These are phyloP conservation scores for Boletus mariae DNA, from an alignment of 1,284 basidiomycete genomes.

Conservation along the genomic window DNA sequence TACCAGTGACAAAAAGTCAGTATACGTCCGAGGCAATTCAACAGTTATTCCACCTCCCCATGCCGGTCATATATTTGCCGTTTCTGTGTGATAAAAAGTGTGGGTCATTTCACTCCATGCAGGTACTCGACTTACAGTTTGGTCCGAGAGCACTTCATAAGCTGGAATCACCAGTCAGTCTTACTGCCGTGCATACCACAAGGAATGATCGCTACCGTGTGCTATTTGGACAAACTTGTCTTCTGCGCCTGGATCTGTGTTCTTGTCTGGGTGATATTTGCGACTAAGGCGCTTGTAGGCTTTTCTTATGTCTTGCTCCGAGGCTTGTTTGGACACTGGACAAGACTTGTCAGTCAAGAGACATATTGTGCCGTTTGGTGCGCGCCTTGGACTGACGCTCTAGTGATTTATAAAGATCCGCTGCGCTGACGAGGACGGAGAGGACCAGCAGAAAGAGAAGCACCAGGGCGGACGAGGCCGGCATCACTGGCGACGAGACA, in stretches of 20 bases:
- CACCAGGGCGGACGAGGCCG: conserved; percentile 32
- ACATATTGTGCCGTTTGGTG: conserved; percentile 23
- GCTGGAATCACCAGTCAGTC: conserved; percentile 44
- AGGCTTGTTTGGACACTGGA: conserved; percentile 73
- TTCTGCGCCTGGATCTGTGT: conserved; percentile 78
- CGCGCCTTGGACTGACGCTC: conserved; percentile 57
- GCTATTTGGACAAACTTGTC: conserved; percentile 87
- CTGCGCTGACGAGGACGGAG: conserved; percentile 49
- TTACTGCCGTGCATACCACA: not conserved
- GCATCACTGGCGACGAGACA: conserved; percentile 15
- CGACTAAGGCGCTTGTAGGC: conserved; percentile 90
- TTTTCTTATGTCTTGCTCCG: conserved; percentile 84
- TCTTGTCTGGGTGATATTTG: conserved; percentile 93
- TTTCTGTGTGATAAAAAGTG: conserved; percentile 51
- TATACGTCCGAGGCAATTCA: not conserved
- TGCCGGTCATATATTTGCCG: conserved; percentile 88
- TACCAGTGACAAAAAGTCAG: conserved; percentile 10
- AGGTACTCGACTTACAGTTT: conserved; percentile 45
- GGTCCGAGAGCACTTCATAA: conserved; percentile 89
- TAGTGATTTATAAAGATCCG: conserved; percentile 73
- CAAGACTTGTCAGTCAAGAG: conserved; percentile 25
- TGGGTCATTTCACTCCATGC: not conserved
- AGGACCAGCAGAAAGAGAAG: conserved; percentile 43
- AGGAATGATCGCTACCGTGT: conserved; percentile 55
- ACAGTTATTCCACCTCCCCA: conserved; percentile 63